Evolutionary conservation across 306 rosid species (phyloP).

Genomic region (Gynostemma pentaphyllum): DNA sequence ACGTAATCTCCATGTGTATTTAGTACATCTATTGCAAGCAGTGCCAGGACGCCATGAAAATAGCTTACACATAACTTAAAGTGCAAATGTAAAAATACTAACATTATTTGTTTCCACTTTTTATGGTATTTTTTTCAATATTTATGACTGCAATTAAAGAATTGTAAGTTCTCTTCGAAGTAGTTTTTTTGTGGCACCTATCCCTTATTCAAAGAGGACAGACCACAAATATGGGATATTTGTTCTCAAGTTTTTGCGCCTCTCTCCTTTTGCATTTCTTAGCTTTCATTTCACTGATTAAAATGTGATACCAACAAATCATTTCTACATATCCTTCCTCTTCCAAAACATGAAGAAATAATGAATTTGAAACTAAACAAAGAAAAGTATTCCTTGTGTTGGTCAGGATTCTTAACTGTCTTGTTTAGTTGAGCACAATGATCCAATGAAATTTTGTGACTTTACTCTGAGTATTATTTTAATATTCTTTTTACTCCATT

Average conservation of each 20-base stretch:
- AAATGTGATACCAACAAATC: neutral
- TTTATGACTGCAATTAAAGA: neutral
- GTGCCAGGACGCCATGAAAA: neutral
- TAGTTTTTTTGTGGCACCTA: neutral
- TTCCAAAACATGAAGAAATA: neutral
- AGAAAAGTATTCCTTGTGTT: neutral
- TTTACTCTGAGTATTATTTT: slow-evolving; percentile 2
- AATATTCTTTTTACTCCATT: slow-evolving; percentile 10
- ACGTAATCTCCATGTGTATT: neutral
- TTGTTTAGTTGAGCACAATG: neutral
- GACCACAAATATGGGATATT: neutral
- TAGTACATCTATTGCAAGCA: neutral
- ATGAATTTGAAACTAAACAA: neutral
- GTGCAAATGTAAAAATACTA: neutral
- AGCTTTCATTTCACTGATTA: neutral
- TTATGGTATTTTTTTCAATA: neutral
- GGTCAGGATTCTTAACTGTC: neutral
- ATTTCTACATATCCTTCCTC: neutral
- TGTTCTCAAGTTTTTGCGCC: neutral
- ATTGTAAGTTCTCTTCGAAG: neutral
- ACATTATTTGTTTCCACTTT: neutral
- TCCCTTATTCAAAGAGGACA: neutral
- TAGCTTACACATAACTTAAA: neutral
- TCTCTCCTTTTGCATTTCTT: neutral
- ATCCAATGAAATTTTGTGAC: neutral